These are phyloP conservation scores for Westerdykella aurantiaca DNA, from an alignment of 2,329 filamentous ascomycete genomes.

Conservation along the genomic window DNA sequence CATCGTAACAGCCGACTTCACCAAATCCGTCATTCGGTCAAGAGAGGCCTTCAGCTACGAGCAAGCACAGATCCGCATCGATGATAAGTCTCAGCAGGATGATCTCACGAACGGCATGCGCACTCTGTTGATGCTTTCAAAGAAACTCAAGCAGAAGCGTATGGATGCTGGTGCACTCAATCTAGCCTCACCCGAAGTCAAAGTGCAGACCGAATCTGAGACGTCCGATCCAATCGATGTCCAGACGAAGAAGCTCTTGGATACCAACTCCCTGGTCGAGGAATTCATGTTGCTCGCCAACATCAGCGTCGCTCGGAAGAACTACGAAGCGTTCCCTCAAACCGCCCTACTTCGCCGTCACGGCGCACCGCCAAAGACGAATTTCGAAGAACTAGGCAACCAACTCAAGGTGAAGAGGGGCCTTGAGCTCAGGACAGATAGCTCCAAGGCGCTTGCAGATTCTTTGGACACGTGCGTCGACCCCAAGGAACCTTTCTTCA, in stretches of 20 bases:
- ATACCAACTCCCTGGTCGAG: constrained; percentile 95
- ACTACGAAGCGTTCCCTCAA: constrained; percentile 88
- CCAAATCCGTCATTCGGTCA: constrained; percentile 95
- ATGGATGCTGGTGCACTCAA: constrained; percentile 95
- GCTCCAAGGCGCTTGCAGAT: constrained; percentile 87
- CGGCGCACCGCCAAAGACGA: constrained; percentile 85
- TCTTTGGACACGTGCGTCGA: constrained; percentile 84
- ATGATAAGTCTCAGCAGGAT: constrained; percentile 80
- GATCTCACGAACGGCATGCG: constrained; percentile 88
- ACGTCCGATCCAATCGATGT: constrained; percentile 94
- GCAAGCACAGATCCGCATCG: constrained; percentile 87
- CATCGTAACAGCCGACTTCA: constrained; percentile 79
- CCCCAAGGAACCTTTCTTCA: constrained; percentile 84
- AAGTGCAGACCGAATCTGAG: constrained; percentile 90
- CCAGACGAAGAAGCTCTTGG: constrained; percentile 87
- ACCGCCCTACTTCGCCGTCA: constrained; percentile 91
- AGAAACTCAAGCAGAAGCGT: constrained; percentile 88
- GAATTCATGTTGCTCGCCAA: constrained; percentile 99
- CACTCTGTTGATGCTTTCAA: constrained; percentile 77
- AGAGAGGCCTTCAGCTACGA: constrained; percentile 98
- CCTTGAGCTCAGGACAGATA: constrained; percentile 74
- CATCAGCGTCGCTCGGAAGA: constrained; percentile 83
- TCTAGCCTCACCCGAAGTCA: constrained; percentile 95
- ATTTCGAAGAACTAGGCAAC: constrained; percentile 89
- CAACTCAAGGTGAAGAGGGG: constrained; percentile 84